These are phyloP conservation scores for Paramecium primaurelia DNA, from an alignment of 73 alveolate genomes.

Conservation along the genomic window DNA sequence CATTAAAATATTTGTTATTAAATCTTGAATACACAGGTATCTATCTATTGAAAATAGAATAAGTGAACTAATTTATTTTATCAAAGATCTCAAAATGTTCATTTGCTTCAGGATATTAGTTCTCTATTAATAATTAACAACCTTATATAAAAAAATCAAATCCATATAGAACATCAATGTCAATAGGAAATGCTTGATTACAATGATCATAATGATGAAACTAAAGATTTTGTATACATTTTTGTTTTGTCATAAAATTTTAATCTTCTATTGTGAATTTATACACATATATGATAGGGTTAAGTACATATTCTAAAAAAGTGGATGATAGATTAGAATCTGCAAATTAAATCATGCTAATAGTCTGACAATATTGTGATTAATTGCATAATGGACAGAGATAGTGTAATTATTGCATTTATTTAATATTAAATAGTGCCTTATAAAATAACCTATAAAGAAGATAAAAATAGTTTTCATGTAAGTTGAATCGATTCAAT, in stretches of 20 bases:
- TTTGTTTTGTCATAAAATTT: neutral
- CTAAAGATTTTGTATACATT: neutral
- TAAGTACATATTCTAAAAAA: neutral
- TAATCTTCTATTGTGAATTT: neutral
- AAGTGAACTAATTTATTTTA: neutral
- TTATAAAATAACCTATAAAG: neutral
- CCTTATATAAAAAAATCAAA: neutral
- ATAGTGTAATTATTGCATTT: neutral
- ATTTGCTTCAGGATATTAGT: neutral
- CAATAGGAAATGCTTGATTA: neutral
- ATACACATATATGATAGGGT: neutral
- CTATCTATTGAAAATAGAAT: neutral
- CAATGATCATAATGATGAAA: neutral
- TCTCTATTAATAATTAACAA: neutral
- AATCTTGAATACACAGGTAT: neutral
- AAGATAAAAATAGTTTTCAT: neutral
- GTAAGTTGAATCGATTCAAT: neutral
- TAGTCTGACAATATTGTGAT: neutral
- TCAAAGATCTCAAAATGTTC: neutral
- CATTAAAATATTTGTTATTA: neutral
- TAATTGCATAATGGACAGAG: neutral
- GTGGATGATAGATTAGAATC: neutral
- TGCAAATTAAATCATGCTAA: neutral
- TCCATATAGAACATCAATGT: neutral
- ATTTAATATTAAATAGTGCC: neutral